Conservation (phyloP, 1,139 yeast species). For the Scheffersomyces lignicola region DNA sequence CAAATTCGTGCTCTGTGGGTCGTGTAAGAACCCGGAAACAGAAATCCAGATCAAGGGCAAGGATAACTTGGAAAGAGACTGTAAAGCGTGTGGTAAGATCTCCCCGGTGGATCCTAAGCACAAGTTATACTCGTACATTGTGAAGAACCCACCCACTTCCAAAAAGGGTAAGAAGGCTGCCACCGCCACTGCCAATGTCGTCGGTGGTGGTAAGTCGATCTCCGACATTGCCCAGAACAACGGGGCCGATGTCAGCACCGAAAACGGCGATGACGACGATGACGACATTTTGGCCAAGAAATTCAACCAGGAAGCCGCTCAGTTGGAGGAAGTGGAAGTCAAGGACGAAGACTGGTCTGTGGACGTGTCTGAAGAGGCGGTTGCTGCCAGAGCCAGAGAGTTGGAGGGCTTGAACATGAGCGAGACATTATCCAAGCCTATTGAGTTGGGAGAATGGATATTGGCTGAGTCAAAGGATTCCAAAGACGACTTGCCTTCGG, state of each 20-base stretch:
- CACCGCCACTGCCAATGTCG: conserved; percentile 88
- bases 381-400: conserved; percentile 87
- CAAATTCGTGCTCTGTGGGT: conserved; percentile 90
- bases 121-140: conserved; percentile 79
- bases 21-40: conserved; percentile 97
- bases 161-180: conserved; percentile 66
- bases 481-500: conserved; percentile 65
- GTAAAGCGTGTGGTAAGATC: conserved; percentile 98
- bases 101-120: conserved; percentile 83
- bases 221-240: conserved; percentile 69
- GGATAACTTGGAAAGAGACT: conserved; percentile 80
- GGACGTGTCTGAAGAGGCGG: conserved; percentile 96
- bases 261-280: conserved; percentile 46
- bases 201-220: conserved; percentile 83
- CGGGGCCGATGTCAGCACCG: conserved; percentile 30
- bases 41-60: conserved; percentile 81
- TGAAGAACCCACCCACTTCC: conserved; percentile 87
- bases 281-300: conserved; percentile 79
- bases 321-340: conserved; percentile 60
- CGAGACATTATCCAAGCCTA: conserved; percentile 50
- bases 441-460: conserved; percentile 91
- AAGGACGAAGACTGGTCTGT: conserved; percentile 97
- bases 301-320: conserved; percentile 83
- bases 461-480: conserved; percentile 52
- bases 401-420: conserved; percentile 62